Evolutionary conservation across 257 asterid genomes (phyloP).

Genomic region (Solanum appendiculatum): DNA sequence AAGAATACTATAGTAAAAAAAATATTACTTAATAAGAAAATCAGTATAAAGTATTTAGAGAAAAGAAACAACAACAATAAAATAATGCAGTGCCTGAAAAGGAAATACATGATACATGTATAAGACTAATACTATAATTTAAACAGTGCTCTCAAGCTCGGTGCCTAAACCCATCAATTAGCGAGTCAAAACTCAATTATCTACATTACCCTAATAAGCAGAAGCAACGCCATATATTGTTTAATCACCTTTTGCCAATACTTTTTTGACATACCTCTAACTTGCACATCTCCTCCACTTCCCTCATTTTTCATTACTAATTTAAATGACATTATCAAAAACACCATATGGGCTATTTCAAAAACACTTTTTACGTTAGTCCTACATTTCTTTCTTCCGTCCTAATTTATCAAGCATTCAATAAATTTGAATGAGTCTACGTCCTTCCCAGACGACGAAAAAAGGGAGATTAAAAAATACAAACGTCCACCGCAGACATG

Average conservation of each 20-base stretch:
- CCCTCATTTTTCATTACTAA: background rate
- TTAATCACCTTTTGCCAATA: background rate
- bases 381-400: background rate
- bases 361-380: background rate
- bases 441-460: background rate
- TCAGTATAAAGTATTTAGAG: no score
- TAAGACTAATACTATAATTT: background rate
- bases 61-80: background rate
- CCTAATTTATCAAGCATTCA: background rate
- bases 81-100: background rate
- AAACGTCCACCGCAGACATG: no score
- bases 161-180: no score
- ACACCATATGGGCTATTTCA: background rate
- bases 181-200: background rate
- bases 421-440: background rate
- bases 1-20: no score
- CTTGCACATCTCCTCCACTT: background rate
- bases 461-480: background rate
- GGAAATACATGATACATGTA: background rate
- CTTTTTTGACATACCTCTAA: no score
- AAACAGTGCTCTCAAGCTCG: no score
- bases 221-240: accelerated
- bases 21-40: no score
- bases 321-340: background rate
- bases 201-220: background rate